These are phyloP conservation scores for Arthrobotrys musiformis DNA, from an alignment of 2,329 filamentous ascomycete genomes.

Conservation along the genomic window DNA sequence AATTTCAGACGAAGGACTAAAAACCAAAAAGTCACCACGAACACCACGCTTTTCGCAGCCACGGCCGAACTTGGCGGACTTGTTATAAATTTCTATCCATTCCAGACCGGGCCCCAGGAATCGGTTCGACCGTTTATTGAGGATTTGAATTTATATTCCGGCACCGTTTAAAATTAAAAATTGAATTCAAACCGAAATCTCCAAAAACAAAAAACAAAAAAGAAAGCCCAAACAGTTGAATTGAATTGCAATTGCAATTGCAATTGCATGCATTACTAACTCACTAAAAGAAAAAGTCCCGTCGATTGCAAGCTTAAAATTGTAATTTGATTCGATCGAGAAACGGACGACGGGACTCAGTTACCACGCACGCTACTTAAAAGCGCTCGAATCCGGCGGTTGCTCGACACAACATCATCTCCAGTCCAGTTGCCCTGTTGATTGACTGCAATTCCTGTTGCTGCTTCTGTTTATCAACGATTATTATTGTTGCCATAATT, in stretches of 20 bases:
- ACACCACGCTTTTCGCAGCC: not conserved
- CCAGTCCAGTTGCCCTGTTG: not conserved
- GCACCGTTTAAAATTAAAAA: not conserved
- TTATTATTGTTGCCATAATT: too few species aligned
- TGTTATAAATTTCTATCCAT: not conserved
- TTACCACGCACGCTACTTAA: not conserved
- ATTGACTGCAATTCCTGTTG: conserved; percentile 22
- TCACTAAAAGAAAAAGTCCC: too few species aligned
- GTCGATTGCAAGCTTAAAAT: too few species aligned
- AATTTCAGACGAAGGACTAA: not conserved
- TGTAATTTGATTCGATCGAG: not conserved
- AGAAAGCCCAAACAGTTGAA: too few species aligned
- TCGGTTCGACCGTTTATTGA: not conserved
- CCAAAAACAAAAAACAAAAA: too few species aligned
- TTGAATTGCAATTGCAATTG: not conserved
- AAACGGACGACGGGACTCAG: not conserved
- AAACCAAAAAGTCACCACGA: not conserved
- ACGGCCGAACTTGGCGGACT: not conserved
- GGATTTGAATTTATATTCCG: not conserved
- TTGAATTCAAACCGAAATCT: not conserved
- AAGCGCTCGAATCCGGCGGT: conserved; percentile 38
- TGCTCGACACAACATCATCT: conserved; percentile 52
- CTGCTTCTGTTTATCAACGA: too few species aligned
- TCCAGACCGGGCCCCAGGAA: not conserved
- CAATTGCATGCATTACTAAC: too few species aligned